These are phyloP conservation scores for Mortierella sp. DNA, from an alignment of 371 early-diverging fungal species.

Conservation along the genomic window DNA sequence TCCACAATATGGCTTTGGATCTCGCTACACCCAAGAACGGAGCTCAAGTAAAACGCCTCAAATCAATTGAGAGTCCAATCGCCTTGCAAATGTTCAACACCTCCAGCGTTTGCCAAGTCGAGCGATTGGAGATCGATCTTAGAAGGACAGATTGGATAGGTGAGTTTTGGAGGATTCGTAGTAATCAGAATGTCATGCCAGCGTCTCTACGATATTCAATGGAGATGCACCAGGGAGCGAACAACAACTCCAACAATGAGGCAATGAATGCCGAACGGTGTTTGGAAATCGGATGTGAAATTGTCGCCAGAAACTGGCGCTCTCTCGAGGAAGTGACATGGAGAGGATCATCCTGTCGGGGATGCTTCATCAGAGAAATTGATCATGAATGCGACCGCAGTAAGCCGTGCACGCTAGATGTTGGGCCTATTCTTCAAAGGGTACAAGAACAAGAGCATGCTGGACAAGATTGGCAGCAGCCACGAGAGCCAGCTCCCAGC, in stretches of 20 bases:
- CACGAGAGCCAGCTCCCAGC: neutral
- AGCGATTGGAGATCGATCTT: neutral
- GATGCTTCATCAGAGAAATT: neutral
- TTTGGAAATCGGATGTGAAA: neutral
- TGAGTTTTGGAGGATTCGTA: neutral
- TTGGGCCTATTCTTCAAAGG: neutral
- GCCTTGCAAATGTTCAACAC: neutral
- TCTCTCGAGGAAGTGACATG: neutral
- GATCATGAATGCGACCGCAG: neutral
- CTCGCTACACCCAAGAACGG: neutral
- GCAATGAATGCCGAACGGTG: neutral
- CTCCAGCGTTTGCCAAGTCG: constrained; percentile 2
- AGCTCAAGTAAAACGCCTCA: neutral
- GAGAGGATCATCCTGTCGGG: neutral
- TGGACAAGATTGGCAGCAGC: neutral
- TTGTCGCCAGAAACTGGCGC: neutral
- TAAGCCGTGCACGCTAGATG: neutral
- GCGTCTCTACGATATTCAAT: neutral
- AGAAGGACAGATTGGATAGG: neutral
- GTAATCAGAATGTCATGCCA: neutral
- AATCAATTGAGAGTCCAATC: constrained; percentile 1
- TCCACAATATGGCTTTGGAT: neutral
- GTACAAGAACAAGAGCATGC: neutral
- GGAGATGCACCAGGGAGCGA: neutral
- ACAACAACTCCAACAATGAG: neutral